Base-by-base conservation (phyloP, 495 filamentous ascomycete genomes). In the Neurospora sp. region DNA sequence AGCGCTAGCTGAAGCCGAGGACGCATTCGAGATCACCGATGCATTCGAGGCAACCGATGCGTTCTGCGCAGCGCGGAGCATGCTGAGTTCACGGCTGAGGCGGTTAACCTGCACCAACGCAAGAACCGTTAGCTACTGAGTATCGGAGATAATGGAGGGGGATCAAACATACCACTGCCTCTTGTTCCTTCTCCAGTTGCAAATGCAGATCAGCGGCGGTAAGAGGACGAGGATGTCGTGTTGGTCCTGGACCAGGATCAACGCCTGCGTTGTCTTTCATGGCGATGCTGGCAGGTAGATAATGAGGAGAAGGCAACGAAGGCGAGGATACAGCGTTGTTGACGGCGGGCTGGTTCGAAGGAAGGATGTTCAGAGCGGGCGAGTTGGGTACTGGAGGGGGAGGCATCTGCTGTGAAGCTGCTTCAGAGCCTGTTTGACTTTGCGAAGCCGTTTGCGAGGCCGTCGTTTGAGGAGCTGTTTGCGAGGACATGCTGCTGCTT, bases 161-260 rank as follows among this genome's bases (percentile, higher is more conserved):
- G 16, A 54, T 20, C 6, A 10, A 42, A 84, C 88, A 72, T 87
- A 95, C 94, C 77, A 97, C 90, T n/a, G 93, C 91, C 80, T 98
- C 94, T 78, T 98, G 94, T 78, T 97, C 94, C 78, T 94, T 93
- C 83, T 98, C 94, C 44, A 97, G 85, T 80, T 94, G 89, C 75
- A 91, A 82, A 82, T 97, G 93, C 46, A 98, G 84, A 78, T 97
- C 94, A 2, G 92, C 92, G 11, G 93, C 90, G 0, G 94, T 97
- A 74, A 97, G 81, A 0, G 94, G 94, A 69, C 92, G 87, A 0
- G 94, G 93, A 76, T 95, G 94, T 76, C 94, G 89, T 75, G 94
- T 73, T 74, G 88, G 93, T 23, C 87, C 93, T 81, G 91, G 90
- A 4, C 89, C 90, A 31, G 85, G 78, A 69, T 86, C 88, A 48